phyloP scores from a whole-genome alignment of 768 basidiomycete genomes.

The Exidia glandulosa region DNA sequence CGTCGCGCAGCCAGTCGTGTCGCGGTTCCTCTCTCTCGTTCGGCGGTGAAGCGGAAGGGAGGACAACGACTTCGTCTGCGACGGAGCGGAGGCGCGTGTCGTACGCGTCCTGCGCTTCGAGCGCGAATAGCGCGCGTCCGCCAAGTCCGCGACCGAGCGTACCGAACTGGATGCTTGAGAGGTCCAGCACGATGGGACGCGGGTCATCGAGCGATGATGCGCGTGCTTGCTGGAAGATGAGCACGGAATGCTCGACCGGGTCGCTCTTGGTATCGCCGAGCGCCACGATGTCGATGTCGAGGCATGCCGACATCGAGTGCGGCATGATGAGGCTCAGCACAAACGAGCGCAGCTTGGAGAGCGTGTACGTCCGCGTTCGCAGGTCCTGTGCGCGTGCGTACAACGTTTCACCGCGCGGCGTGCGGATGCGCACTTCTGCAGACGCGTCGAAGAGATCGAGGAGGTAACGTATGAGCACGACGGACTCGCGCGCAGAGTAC shows the following conservation, averaged over 20 bases:
- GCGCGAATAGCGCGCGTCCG: slow-evolving; percentile 6
- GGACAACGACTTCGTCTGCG: neutral
- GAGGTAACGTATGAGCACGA: slow-evolving; percentile 10
- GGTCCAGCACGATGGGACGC: slow-evolving; percentile 4
- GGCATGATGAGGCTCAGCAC: slow-evolving; percentile 1
- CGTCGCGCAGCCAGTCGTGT: slow-evolving; percentile 8
- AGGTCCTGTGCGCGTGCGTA: slow-evolving; percentile 1
- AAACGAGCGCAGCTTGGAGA: slow-evolving; percentile 4
- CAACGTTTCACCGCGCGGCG: slow-evolving; percentile 6
- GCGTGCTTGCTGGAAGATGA: slow-evolving; percentile 2
- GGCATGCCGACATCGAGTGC: neutral
- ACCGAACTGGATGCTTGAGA: slow-evolving; percentile 13
- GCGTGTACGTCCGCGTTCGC: slow-evolving; percentile 4
- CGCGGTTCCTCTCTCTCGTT: neutral
- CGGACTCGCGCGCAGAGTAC: slow-evolving; percentile 9
- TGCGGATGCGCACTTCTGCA: slow-evolving; percentile 6
- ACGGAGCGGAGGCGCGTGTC: neutral
- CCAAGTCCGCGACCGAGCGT: slow-evolving; percentile 10
- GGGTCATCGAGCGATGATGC: neutral
- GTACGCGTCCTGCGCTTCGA: slow-evolving; percentile 9
- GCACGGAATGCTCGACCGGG: slow-evolving; percentile 10
- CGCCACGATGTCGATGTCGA: neutral
- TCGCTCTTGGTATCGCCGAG: neutral
- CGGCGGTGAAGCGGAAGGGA: neutral
- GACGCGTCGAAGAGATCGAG: slow-evolving; percentile 7